A percentile compares a stretch with the other conserved stretches of the same genome.
Conservation (phyloP, 2,329 filamentous ascomycete species). For the Cordyceps farinosa region DNA sequence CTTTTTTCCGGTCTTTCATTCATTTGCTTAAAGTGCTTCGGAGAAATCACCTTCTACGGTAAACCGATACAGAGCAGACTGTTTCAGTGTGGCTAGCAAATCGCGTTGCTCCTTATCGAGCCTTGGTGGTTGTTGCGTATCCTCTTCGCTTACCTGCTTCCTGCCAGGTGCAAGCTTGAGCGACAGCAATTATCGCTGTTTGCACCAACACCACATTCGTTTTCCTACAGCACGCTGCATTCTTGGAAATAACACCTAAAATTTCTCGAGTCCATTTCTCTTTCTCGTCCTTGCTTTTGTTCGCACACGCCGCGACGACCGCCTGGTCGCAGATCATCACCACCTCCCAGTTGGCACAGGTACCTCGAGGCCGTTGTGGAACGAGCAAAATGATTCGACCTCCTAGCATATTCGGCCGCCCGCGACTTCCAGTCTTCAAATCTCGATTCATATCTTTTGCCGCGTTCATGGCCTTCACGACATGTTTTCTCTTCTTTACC, state of each 20-base stretch:
- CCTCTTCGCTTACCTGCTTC: slow-evolving; percentile 2
- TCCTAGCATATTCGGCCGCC: slow-evolving; percentile 27
- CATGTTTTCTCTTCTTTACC: slow-evolving; percentile 43
- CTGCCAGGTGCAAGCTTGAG: slow-evolving; percentile 12
- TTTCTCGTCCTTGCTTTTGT: background rate
- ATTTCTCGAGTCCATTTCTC: background rate
- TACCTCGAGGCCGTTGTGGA: background rate
- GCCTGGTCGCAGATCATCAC: background rate
- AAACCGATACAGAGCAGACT: background rate
- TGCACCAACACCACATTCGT: background rate
- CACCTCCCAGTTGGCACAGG: background rate
- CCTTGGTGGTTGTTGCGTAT: background rate
- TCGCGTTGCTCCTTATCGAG: background rate
- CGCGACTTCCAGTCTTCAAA: slow-evolving; percentile 34
- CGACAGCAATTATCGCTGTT: slow-evolving; percentile 10
- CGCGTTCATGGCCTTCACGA: slow-evolving; percentile 36
- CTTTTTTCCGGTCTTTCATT: background rate
- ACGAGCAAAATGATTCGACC: slow-evolving; percentile 33
- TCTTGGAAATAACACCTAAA: background rate
- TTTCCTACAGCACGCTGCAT: background rate
- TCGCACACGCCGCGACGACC: background rate
- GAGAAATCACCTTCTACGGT: too few relatives aligned
- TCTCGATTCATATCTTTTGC: slow-evolving; percentile 42
- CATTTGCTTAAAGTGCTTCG: background rate
- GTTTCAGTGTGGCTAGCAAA: background rate